These are phyloP conservation scores for Nicotiana benthamiana DNA, from an alignment of 257 asterid genomes.

Conservation along the genomic window DNA sequence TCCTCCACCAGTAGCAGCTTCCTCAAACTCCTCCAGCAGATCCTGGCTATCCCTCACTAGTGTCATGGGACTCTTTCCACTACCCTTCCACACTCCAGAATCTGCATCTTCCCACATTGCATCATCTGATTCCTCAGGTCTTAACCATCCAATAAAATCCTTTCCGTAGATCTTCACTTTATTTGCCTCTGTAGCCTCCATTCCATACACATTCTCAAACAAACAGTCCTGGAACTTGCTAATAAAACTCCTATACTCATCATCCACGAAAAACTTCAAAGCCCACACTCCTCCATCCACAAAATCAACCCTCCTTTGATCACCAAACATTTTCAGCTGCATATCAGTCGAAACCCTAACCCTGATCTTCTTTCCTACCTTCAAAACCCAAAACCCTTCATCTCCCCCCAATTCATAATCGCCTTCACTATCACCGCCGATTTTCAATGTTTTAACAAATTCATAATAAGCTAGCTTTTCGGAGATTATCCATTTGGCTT, in stretches of 20 bases:
- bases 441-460: slow-evolving; percentile 45
- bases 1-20: slow-evolving; percentile 73
- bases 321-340: slow-evolving; percentile 91
- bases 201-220: slow-evolving; percentile 84
- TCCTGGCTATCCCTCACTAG: slow-evolving; percentile 58
- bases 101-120: slow-evolving; percentile 93
- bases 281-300: slow-evolving; percentile 97
- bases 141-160: slow-evolving; percentile 82
- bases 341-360: slow-evolving; percentile 69
- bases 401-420: slow-evolving; percentile 17
- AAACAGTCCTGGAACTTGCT: slow-evolving; percentile 66
- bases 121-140: slow-evolving; percentile 85
- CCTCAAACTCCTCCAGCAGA: slow-evolving; percentile 88
- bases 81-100: slow-evolving; percentile 71
- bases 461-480: slow-evolving; percentile 48
- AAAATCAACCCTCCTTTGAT: slow-evolving; percentile 92
- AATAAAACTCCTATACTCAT: slow-evolving; percentile 67
- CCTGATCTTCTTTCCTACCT: slow-evolving; percentile 58
- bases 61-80: slow-evolving; percentile 33
- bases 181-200: slow-evolving; percentile 69
- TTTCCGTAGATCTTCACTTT: slow-evolving; percentile 81
- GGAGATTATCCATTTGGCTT: slow-evolving; percentile 78
- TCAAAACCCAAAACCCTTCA: slow-evolving; percentile 84
- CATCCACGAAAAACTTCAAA: slow-evolving; percentile 57
- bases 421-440: slow-evolving; percentile 28